Evolutionary conservation across 345 rosid genomes (phyloP), one percentile per base, ranked within the genome.

Genomic region (Euclidium syriacum): DNA sequence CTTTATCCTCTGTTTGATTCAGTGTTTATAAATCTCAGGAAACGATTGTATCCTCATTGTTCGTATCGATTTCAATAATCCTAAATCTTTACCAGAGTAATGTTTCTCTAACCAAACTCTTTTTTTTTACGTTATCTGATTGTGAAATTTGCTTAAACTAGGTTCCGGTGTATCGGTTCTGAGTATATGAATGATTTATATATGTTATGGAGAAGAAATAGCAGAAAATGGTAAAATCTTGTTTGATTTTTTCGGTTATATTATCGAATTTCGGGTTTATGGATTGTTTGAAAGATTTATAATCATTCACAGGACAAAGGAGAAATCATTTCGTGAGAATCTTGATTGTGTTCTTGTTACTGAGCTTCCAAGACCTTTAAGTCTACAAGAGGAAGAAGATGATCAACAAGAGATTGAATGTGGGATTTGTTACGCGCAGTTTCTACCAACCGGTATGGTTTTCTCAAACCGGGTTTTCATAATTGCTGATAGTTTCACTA

Each of bases 401-500:
- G 55, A 61, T 44, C 54, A 43, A 2, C 70, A 73, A 24, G 81
- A 80, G 68, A 43, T 67, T 70, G 94, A 87, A 64, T 87, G 95
- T 52, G 98, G 98, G 47, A 87, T 91, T 49, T 91, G 94, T 72
- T 87, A 85, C 75, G 78, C 85, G 2, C 86, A 78, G 43, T 75
- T 61, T 77, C 91, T 91, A 67, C 94, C 94, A n/a, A 59, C 74
- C 7, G 91, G 96, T 85, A n/a, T n/a, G n/a, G 75, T 34, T 20
- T 44, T 33, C 52, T 56, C 24, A 38, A 70, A 49, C 41, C 2
- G 0, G 14, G 18, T 57, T 20, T 27, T 43, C 1, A 17, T 32
- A 30, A 56, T 43, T 65, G n/a, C 25, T 43, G 7, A 60, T 3
- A 6, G 41, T 36, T n/a, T 52, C 33, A 32, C 49, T 41, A 33